Conservation (phyloP, 192 early-diverging fungal genomes). For the Backusella macrospora region DNA sequence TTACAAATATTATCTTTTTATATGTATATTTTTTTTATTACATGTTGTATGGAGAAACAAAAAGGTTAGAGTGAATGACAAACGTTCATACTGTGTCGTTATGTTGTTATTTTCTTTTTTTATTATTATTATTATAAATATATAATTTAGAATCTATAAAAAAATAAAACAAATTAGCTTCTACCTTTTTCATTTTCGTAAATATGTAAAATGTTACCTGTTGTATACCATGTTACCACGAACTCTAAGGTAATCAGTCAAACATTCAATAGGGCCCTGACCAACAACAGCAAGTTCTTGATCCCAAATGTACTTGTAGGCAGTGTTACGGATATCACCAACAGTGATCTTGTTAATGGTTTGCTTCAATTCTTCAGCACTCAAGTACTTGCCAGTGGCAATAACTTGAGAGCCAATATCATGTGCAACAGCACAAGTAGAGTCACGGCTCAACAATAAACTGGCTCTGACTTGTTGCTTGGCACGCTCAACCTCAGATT, state of each 20-base stretch:
- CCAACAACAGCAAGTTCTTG: constrained; percentile 79
- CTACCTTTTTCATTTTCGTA: neutral
- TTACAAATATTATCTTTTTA: neutral
- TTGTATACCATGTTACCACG: constrained; percentile 85
- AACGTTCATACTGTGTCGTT: neutral
- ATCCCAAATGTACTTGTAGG: constrained; percentile 92
- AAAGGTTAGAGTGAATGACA: constrained; percentile 7
- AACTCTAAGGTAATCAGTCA: constrained; percentile 93
- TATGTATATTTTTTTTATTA: constrained; percentile 12
- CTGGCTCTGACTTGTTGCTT: constrained; percentile 98
- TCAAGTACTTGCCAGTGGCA: constrained; percentile 87
- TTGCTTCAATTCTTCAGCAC: constrained; percentile 86
- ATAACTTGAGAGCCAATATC: constrained; percentile 98
- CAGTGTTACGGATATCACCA: constrained; percentile 82
- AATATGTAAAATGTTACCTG: constrained; percentile 46
- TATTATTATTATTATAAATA: constrained; percentile 4
- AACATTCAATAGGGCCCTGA: constrained; percentile 86
- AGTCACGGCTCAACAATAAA: constrained; percentile 87
- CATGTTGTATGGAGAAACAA: neutral
- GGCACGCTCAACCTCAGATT: constrained; percentile 93
- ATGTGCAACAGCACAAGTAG: constrained; percentile 92
- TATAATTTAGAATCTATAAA: constrained; percentile 23
- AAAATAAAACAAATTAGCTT: neutral
- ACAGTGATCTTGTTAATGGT: constrained; percentile 85
- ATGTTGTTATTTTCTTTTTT: constrained; percentile 10